Evolutionary conservation across 2,329 filamentous ascomycete genomes (phyloP), one percentile per base, ranked within the genome.

Genomic region (Alternaria sp.): DNA sequence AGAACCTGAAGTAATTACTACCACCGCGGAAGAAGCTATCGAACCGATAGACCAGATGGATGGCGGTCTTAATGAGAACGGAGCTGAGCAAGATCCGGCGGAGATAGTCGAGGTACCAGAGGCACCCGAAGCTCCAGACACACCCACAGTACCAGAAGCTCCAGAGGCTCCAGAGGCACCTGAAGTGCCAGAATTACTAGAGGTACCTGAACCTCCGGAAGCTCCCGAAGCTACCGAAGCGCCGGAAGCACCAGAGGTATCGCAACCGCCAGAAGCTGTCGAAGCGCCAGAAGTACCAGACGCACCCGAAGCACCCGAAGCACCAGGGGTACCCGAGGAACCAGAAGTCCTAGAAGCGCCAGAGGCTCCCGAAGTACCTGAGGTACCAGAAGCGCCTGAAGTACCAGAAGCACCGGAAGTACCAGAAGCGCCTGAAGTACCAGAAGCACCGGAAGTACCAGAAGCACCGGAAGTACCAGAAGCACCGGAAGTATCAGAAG

Each of bases 11-110:
- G 30, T 18, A 49, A 30, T 43, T n/a, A 46, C 61, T 45, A 20
- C 54, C 30, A 28, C 30, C 33, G 28, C 15, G 14, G 51, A 46
- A 55, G 51, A 23, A 47, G 14, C 26, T 45, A 41, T 50, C 25
- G 46, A 41, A 14, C 30, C 23, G n/a, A 55, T 58, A 53, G 45
- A 44, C 30, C 50, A 55, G 28, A 57, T 58, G 20, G 44, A 62
- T 26, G 44, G 5, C 20, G 10, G 21, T n/a, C 26, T n/a, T 9
- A 49, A 25, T 20, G 47, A 41, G 58, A 56, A 58, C 10, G 55
- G 25, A 25, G 43, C 50, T 28, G 33, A 60, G 25, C 21, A 55
- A 33, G 61, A 61, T 61, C 41, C 9, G 15, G 28, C 18, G 18
- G 54, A 59, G 23, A 41, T 43, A 37, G 26, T 21, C 21, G 46